Conservation (phyloP, 768 basidiomycete genomes). For the Mycena galopus region DNA sequence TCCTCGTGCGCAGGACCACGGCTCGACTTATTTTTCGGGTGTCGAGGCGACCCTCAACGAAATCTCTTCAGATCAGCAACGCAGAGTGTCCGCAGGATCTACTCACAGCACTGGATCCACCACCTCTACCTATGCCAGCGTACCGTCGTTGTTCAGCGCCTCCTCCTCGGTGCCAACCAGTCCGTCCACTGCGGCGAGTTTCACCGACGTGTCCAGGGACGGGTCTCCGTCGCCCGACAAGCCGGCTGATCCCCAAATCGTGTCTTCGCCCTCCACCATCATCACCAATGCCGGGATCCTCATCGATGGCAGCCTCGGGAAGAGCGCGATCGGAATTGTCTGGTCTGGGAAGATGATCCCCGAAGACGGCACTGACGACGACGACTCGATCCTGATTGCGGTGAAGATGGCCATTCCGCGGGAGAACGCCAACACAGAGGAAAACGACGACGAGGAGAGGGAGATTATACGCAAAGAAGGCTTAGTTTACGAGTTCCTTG, state of each 20-base stretch:
- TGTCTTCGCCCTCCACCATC: neutral
- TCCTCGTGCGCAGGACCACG: neutral
- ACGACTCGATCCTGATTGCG: neutral
- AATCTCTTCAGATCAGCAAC: slow-evolving; percentile 9
- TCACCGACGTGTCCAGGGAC: neutral
- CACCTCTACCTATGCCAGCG: neutral
- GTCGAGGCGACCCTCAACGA: neutral
- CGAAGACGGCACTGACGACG: slow-evolving; percentile 8
- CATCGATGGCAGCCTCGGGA: neutral
- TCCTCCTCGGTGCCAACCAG: slow-evolving; percentile 19
- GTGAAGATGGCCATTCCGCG: slow-evolving; percentile 23
- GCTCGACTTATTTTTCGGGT: neutral
- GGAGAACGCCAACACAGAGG: slow-evolving; percentile 7
- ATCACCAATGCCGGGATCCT: slow-evolving; percentile 15
- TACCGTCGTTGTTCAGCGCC: slow-evolving; percentile 10
- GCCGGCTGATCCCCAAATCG: neutral
- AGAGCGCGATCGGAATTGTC: slow-evolving; percentile 11
- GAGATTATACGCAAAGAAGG: slow-evolving; percentile 13
- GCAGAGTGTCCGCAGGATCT: slow-evolving; percentile 16
- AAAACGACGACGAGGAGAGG: neutral
- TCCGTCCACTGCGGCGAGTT: slow-evolving; percentile 12
- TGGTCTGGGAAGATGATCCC: slow-evolving; percentile 26
- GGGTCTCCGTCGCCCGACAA: slow-evolving; percentile 22
- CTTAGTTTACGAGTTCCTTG: slow-evolving; percentile 14
- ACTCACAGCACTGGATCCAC: slow-evolving; percentile 12